Conservation (phyloP, 129 eudicot species). For the Flaveria sonorensis region DNA sequence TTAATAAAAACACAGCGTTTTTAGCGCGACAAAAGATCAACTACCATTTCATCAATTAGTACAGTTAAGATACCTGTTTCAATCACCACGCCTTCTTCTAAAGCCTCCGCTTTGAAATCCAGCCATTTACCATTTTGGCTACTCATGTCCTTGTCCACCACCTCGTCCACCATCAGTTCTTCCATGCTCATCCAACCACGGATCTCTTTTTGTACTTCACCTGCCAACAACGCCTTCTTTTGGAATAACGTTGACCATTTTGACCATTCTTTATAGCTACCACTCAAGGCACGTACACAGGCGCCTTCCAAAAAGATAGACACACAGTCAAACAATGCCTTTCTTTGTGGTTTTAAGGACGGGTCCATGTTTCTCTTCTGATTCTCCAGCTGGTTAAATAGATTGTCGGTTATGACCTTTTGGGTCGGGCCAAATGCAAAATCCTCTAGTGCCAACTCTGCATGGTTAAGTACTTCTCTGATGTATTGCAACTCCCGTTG, state of each 20-base stretch:
- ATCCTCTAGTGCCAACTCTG: constrained; percentile 46
- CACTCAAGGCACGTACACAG: constrained; percentile 39
- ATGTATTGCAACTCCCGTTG: constrained; percentile 65
- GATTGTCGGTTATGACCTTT: constrained; percentile 42
- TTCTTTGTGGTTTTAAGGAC: constrained; percentile 44
- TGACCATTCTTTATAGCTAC: constrained; percentile 58
- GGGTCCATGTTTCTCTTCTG: constrained; percentile 48
- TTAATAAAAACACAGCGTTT: not conserved
- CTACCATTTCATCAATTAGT: constrained; percentile 68
- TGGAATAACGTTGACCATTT: constrained; percentile 49
- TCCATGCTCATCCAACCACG: constrained; percentile 58
- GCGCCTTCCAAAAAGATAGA: constrained; percentile 42
- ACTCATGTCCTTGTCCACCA: constrained; percentile 91
- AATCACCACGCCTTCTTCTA: constrained; percentile 73
- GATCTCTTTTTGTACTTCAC: constrained; percentile 62
- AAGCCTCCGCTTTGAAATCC: constrained; percentile 69
- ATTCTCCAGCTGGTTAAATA: constrained; percentile 58
- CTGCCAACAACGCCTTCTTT: constrained; percentile 51
- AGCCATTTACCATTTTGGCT: constrained; percentile 70
- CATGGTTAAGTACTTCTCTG: constrained; percentile 39
- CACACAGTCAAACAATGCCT: constrained; percentile 69
- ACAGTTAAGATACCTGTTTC: constrained; percentile 44
- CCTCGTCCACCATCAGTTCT: constrained; percentile 77
- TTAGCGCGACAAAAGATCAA: constrained; percentile 43
- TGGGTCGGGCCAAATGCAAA: constrained; percentile 42